A percentile compares a stretch with the other conserved stretches of the same genome.
phyloP scores from a whole-genome alignment of 2,329 filamentous ascomycete species.

The Lecanosticta acicola region DNA sequence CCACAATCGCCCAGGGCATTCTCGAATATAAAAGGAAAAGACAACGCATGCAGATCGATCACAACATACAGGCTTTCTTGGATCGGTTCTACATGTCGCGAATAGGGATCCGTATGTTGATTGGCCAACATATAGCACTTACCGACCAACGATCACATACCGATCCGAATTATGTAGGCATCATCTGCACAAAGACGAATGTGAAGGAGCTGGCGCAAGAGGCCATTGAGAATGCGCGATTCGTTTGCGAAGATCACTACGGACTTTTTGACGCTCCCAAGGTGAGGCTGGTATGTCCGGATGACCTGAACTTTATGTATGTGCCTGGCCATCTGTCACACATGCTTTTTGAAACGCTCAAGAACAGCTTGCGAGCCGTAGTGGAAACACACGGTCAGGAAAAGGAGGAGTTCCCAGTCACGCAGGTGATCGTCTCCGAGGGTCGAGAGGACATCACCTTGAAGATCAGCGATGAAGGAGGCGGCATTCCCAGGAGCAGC shows the following conservation, averaged over 20 bases:
- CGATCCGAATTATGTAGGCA: constrained; percentile 92
- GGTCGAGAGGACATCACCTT: constrained; percentile 98
- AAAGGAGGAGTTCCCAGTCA: constrained; percentile 92
- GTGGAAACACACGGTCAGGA: constrained; percentile 93
- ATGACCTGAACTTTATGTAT: constrained; percentile 95
- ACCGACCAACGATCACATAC: constrained; percentile 86
- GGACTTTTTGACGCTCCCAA: constrained; percentile 95
- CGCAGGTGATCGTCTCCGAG: constrained; percentile 95
- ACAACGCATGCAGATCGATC: constrained; percentile 96
- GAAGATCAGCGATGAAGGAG: constrained; percentile 94
- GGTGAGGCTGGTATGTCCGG: constrained; percentile 86
- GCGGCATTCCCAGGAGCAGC: constrained; percentile 84
- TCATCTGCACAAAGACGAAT: constrained; percentile 98
- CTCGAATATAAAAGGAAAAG: constrained; percentile 95
- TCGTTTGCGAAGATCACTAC: constrained; percentile 98
- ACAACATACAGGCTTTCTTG: constrained; percentile 93
- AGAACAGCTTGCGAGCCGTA: constrained; percentile 94
- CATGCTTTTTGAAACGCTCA: constrained; percentile 98
- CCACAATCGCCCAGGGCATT: constrained; percentile 95
- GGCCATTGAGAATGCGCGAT: constrained; percentile 97
- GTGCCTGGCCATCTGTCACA: constrained; percentile 97
- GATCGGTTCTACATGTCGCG: constrained; percentile 99
- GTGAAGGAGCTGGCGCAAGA: constrained; percentile 91
- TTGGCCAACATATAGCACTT: constrained; percentile 94
- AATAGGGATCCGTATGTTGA: constrained; percentile 98